Conservation (phyloP, 306 rosid species). For the Morella rubra region DNA sequence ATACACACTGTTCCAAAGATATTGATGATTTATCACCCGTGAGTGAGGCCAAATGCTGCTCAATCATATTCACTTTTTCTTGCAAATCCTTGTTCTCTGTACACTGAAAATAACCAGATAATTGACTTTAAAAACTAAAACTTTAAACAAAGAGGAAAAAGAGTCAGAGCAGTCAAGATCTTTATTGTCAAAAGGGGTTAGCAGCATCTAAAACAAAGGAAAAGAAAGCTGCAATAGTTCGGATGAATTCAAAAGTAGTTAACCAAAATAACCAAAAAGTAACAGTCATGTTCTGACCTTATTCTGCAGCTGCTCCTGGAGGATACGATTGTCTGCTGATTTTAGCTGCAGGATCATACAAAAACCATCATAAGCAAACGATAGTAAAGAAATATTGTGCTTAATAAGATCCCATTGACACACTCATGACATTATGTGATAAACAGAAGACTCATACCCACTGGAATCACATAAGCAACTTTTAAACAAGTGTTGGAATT, state of each 20-base stretch:
- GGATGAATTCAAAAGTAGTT: slow-evolving; percentile 1
- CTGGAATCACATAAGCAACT: not conserved
- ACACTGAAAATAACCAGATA: slow-evolving; percentile 52
- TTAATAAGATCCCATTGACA: slow-evolving; percentile 16
- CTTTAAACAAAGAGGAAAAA: not conserved
- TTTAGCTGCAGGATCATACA: slow-evolving; percentile 55
- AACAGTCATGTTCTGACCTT: slow-evolving; percentile 48
- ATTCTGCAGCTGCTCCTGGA: slow-evolving; percentile 88
- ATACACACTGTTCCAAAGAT: slow-evolving; percentile 43
- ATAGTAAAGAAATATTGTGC: slow-evolving; percentile 7
- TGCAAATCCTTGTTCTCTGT: slow-evolving; percentile 73
- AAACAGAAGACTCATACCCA: slow-evolving; percentile 13
- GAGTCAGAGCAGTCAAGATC: slow-evolving; percentile 22
- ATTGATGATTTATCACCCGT: slow-evolving; percentile 37
- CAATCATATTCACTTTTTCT: slow-evolving; percentile 65
- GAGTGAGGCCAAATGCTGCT: slow-evolving; percentile 54
- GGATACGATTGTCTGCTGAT: slow-evolving; percentile 95
- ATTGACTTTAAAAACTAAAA: slow-evolving; percentile 5
- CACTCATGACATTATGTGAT: slow-evolving; percentile 5
- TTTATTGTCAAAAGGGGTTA: slow-evolving; percentile 10
- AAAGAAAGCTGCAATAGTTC: slow-evolving; percentile 13
- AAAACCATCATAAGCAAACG: slow-evolving; percentile 11
- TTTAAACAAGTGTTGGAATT: slow-evolving; percentile 18
- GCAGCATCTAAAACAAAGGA: slow-evolving; percentile 9
- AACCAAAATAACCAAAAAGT: not conserved